Conservation (phyloP, 1,139 yeast species). For the Scheffersomyces titani region DNA sequence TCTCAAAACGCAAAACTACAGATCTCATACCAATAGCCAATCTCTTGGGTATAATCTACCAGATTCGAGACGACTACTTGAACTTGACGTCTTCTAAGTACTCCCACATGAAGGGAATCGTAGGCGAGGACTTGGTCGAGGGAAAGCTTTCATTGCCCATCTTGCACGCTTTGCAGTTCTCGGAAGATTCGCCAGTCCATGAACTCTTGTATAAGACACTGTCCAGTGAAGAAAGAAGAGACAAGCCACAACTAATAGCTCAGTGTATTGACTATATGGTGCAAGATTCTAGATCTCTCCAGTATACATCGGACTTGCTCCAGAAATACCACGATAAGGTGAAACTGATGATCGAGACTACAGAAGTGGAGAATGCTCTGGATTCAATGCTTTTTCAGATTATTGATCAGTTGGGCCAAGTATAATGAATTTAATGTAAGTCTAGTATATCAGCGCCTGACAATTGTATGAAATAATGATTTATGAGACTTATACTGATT, state of each 20-base stretch:
- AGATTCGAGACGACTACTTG: conserved; percentile 78
- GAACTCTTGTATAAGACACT: conserved; percentile 19
- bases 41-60: conserved; percentile 78
- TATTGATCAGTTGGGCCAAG: conserved; percentile 12
- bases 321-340: conserved; percentile 21
- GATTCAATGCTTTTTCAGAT: conserved; percentile 9
- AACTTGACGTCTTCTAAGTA: conserved; percentile 59
- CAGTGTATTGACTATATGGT: conserved; percentile 25
- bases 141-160: conserved; percentile 89
- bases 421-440: conserved; percentile 3
- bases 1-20: conserved; percentile 10
- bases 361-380: conserved; percentile 3
- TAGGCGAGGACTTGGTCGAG: conserved; percentile 84
- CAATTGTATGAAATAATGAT: too few species aligned
- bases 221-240: conserved; percentile 19
- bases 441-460: neutral
- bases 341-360: conserved; percentile 10
- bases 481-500: neutral
- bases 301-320: conserved; percentile 21
- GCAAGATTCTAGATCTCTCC: conserved; percentile 20
- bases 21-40: conserved; percentile 65
- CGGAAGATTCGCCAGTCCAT: conserved; percentile 24
- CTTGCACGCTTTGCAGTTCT: conserved; percentile 53
- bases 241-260: conserved; percentile 15
- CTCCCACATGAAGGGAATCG: conserved; percentile 64